Evolutionary conservation across 345 rosid genomes (phyloP), one percentile per base, ranked within the genome.

Genomic region (Hypericum perforatum): DNA sequence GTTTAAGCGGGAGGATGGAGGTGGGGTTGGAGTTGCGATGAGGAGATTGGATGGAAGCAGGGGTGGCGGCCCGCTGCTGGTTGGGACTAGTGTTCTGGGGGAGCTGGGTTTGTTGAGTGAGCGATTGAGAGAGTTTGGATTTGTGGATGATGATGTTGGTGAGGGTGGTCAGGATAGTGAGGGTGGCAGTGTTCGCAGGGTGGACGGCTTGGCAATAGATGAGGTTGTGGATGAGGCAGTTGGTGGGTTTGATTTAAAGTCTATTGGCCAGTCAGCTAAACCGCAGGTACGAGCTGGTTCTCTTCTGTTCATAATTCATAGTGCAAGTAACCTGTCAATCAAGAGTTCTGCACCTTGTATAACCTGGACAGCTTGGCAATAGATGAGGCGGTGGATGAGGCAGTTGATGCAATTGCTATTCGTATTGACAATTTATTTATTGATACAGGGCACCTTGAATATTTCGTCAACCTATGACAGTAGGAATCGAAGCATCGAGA

Each of bases 401-500:
- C 79, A 43, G 49, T 47, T 22, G 32, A 22, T 22, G 32, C 32
- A 1, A 22, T 22, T 1, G 32, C 32, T 22, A 22, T 22, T 22
- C 32, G 1, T 4, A 22, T 22, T 22, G 32, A 4, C 32, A 22
- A 4, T 22, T 22, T 22, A 22, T 22, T 22, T 22, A 4, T 22
- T 22, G 1, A 22, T 22, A 70, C 78, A 88, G 96, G 96, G 96
- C 39, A 57, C 59, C 1, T 32, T 88, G 63, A 87, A 88, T 71
- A 70, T 92, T 47, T 70, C 95, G 15, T 81, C 90, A 13, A 88
- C 88, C 51, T 88, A 75, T 68, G 82, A 92, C 52, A 92, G 84
- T 63, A 75, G 82, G 66, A 85, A 86, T 15, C 74, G 57, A 56
- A 88, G 67, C 59, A 62, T 85, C 54, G 96, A 83, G 58, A 82